Base-by-base conservation (phyloP, 202 grass and related monocot species). In the Brachypodium distachyon region DNA sequence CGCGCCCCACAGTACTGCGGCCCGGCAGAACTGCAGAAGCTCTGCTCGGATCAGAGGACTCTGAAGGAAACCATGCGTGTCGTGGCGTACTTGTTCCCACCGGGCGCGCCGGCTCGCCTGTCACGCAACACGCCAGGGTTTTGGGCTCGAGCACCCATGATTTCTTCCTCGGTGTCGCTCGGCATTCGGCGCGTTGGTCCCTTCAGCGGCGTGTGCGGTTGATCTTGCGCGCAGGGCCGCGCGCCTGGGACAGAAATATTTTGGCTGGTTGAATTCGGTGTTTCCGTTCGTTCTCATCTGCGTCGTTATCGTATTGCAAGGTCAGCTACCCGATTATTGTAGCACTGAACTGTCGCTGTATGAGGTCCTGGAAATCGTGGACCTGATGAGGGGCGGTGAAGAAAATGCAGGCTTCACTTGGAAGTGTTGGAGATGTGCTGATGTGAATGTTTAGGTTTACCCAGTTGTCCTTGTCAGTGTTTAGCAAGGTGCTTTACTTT, bases 31-130 rank as follows among this genome's bases (percentile, higher is more conserved):
- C 18, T 1, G 22, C 39, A 43, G 25, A 57, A 58, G 49, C 48
- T 43, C 47, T 28, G 14, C 29, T 51, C 16, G 2, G 50, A 28
- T 51, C 16, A 1, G 39, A 28, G 53, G 53, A 77, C 72, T 60
- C 63, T 72, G 13, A 77, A 3, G 72, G 61, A 37, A 49, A 71
- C 61, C 49, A 50, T 19, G 61, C 41, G 40, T 63, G 77, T 86
- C 77, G 84, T 55, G 27, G 71, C 77, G 14, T 62, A 3, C 64
- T 28, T 63, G 77, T 81, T 18, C 36, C 14, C 37, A 59, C 60
- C 1, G 16, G 3, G 1, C 6, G 5, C 22, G 8, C 34, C 18
- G 43, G 57, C 62, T 40, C 9, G 10, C 62, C 5, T 55, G 52
- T 61, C 79, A 40, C 5, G 38, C 41, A 39, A 17, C 50, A 58